A percentile compares a stretch with the other conserved stretches of the same genome.
These are phyloP conservation scores for Gentiana macrophylla DNA, from an alignment of 257 asterid species.

Conservation along the genomic window DNA sequence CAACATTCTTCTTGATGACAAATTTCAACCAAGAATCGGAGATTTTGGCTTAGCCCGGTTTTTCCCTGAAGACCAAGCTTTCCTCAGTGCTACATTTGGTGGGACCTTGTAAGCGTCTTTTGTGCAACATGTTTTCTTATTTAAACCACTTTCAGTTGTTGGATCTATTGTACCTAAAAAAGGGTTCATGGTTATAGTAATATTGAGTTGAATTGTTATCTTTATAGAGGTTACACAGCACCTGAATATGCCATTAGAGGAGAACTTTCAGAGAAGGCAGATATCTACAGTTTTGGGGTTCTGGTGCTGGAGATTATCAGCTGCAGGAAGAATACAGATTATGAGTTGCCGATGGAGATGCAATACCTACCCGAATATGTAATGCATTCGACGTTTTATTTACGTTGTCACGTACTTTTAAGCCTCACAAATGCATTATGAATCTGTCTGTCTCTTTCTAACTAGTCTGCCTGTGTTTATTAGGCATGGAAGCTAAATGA, in stretches of 20 bases:
- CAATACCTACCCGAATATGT: constrained; percentile 75
- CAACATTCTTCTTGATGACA: constrained; percentile 66
- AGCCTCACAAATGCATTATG: too few relatives aligned
- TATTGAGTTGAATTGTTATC: neutral
- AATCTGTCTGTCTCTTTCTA: too few relatives aligned
- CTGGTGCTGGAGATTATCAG: constrained; percentile 55
- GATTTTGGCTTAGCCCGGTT: constrained; percentile 78
- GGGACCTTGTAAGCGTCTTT: constrained; percentile 55
- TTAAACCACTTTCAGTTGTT: too few relatives aligned
- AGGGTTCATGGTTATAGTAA: too few relatives aligned
- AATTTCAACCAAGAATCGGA: constrained; percentile 61
- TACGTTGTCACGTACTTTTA: neutral
- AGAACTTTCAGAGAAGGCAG: constrained; percentile 63
- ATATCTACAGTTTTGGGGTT: constrained; percentile 65
- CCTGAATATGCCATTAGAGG: constrained; percentile 70
- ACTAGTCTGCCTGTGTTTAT: too few relatives aligned
- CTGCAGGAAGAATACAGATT: constrained; percentile 56
- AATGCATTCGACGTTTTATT: constrained; percentile 6
- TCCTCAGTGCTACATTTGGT: constrained; percentile 71
- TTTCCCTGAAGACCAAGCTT: constrained; percentile 80
- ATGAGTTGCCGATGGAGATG: constrained; percentile 49
- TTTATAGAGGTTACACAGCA: constrained; percentile 62
- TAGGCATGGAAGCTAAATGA: constrained; percentile 74
- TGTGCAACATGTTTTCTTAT: neutral
- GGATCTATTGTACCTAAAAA: too few relatives aligned